Evolutionary conservation across 345 rosid genomes (phyloP).

Genomic region (Brassica napus): Da-Ae NC_063437.1:10630501-10631000

Average conservation of each 20-base stretch:
- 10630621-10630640: conserved; percentile 96
- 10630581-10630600: conserved; percentile 74
- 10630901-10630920: conserved; percentile 60
- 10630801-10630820: conserved; percentile 72
- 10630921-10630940: conserved; percentile 90
- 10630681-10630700: background rate
- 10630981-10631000: conserved; percentile 78
- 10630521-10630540: conserved; percentile 62
- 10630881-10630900: conserved; percentile 55
- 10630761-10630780: conserved; percentile 72
- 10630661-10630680: conserved; percentile 77
- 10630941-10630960: conserved; percentile 74
- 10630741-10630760: conserved; percentile 87
- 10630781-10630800: conserved; percentile 73
- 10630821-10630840: conserved; percentile 68
- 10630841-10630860: conserved; percentile 72
- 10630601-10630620: conserved; percentile 64
- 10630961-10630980: conserved; percentile 95
- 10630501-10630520: conserved; percentile 74
- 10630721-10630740: conserved; percentile 4
- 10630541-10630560: conserved; percentile 49
- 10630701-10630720: background rate
- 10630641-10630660: conserved; percentile 81
- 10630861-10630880: conserved; percentile 64
- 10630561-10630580: conserved; percentile 70